Evolutionary conservation across 23 red algal species (phyloP).

Genomic region (Gracilaria domingensis): DNA sequence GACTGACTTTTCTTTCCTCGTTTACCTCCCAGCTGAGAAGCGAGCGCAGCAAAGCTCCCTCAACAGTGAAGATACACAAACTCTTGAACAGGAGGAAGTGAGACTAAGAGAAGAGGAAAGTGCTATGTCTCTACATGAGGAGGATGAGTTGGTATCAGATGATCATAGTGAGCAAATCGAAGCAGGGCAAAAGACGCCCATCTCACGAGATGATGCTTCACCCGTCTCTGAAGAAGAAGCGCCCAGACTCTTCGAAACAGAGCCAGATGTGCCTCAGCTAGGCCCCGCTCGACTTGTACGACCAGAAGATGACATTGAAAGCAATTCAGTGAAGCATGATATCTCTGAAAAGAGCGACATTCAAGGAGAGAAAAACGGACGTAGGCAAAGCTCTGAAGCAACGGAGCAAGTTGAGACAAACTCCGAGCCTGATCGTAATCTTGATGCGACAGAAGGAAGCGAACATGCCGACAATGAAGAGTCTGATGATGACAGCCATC

Average conservation of each 20-base stretch:
- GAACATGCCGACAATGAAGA: slow-evolving; percentile 8
- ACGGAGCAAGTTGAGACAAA: not conserved
- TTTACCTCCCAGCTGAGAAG: slow-evolving; percentile 72
- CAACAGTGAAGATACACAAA: slow-evolving; percentile 38
- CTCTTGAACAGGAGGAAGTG: not conserved
- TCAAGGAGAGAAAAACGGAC: not conserved
- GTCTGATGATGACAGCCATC: slow-evolving; percentile 58
- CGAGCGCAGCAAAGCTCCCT: slow-evolving; percentile 60
- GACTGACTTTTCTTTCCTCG: slow-evolving; percentile 76
- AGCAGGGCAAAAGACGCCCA: no score
- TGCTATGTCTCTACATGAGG: not conserved
- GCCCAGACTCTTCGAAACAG: not conserved
- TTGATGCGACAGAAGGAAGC: not conserved
- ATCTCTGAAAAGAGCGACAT: no score
- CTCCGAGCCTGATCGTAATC: not conserved
- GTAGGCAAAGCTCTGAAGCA: not conserved
- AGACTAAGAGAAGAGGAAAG: not conserved
- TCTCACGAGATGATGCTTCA: not conserved
- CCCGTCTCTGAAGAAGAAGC: not conserved
- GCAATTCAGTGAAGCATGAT: not conserved
- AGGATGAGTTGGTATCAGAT: slow-evolving; percentile 9
- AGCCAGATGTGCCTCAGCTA: not conserved
- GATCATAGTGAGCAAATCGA: not conserved
- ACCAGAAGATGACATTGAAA: not conserved
- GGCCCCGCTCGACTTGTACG: not conserved